phyloP scores from a whole-genome alignment of 768 basidiomycete species.

The Russula compacta region DNA sequence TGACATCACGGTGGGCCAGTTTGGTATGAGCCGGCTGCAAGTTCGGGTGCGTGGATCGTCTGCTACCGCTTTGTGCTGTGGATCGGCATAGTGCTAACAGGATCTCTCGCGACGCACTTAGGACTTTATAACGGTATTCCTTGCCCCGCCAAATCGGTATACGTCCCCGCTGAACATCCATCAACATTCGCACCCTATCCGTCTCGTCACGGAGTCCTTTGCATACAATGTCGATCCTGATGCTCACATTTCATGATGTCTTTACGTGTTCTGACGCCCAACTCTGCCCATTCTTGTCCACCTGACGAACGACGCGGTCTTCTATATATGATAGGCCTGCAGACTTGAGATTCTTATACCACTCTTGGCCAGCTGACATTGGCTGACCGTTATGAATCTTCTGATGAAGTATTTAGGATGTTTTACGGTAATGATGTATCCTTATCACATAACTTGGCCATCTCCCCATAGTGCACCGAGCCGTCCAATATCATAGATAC shows the following conservation, averaged over 20 bases:
- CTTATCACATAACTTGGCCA: too few relatives aligned
- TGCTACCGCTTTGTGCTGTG: neutral
- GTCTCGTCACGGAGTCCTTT: constrained; percentile 48
- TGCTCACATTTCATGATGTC: neutral
- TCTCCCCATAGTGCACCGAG: too few relatives aligned
- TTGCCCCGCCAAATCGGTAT: constrained; percentile 33
- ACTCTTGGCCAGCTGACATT: too few relatives aligned
- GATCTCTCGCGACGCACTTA: constrained; percentile 22
- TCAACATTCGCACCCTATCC: constrained; percentile 43
- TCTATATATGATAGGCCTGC: too few relatives aligned
- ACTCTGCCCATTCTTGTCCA: too few relatives aligned
- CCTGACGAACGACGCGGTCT: too few relatives aligned
- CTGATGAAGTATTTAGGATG: too few relatives aligned
- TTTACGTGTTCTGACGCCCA: too few relatives aligned
- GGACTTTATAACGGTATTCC: constrained; percentile 49
- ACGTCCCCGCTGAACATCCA: constrained; percentile 29
- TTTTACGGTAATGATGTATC: too few relatives aligned
- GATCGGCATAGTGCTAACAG: neutral
- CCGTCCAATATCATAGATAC: too few relatives aligned
- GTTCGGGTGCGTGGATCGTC: constrained; percentile 38
- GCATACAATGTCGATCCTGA: neutral
- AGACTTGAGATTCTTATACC: too few relatives aligned
- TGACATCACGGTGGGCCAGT: constrained; percentile 37
- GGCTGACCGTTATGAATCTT: too few relatives aligned
- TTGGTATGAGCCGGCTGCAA: constrained; percentile 35